phyloP scores from a whole-genome alignment of 495 filamentous ascomycete species.

The Hyaloscypha variabilis region DNA sequence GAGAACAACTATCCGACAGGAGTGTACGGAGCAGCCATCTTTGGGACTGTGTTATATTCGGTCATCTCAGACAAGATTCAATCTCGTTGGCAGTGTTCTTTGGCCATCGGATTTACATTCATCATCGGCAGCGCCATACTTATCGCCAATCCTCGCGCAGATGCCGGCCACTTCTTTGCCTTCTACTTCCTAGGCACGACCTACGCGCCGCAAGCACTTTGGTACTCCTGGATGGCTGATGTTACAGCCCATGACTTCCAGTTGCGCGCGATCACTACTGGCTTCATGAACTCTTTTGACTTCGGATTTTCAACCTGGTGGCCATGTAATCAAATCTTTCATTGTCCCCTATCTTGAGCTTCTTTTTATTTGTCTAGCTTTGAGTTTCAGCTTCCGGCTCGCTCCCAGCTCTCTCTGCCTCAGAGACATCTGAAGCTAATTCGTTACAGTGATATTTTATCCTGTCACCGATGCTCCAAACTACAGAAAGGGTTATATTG shows the following conservation, averaged over 20 bases:
- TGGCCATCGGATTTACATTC: constrained; percentile 6
- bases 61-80: constrained; percentile 14
- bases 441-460: constrained; percentile 15
- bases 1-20: constrained; percentile 51
- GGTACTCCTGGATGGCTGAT: constrained; percentile 27
- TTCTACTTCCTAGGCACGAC: constrained; percentile 19
- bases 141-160: constrained; percentile 16
- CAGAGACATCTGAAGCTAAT: no score
- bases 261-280: constrained; percentile 27
- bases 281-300: constrained; percentile 30
- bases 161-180: constrained; percentile 26
- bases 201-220: constrained; percentile 18
- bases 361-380: no score
- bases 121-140: constrained; percentile 26
- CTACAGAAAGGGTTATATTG: constrained; percentile 11
- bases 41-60: background rate
- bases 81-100: constrained; percentile 6
- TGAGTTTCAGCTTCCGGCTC: no score
- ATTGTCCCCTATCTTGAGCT: no score
- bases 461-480: constrained; percentile 13
- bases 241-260: constrained; percentile 29
- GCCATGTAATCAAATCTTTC: no score
- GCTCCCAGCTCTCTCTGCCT: no score
- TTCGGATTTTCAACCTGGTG: constrained; percentile 26
- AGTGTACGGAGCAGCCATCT: constrained; percentile 30